Conservation (phyloP, 2,329 filamentous ascomycete genomes). For the Huntiella bhutanensis region DNA sequence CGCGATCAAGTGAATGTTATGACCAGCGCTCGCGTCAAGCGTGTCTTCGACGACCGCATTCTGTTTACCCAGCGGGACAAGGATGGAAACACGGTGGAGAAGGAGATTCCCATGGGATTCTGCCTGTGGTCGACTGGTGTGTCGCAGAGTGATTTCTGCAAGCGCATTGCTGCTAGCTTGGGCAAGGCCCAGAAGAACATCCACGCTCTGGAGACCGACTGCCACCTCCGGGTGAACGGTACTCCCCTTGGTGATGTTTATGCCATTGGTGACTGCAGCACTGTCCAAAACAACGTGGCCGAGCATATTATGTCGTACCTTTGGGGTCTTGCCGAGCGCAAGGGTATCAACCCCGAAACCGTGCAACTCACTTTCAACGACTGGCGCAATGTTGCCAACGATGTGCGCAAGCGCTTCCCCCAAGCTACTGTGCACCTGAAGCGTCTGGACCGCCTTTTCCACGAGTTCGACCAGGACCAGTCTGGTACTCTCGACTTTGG, state of each 20-base stretch:
- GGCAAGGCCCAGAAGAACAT: constrained; percentile 57
- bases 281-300: constrained; percentile 91
- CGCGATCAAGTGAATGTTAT: constrained; percentile 83
- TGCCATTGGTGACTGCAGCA: constrained; percentile 86
- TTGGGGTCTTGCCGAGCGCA: constrained; percentile 76
- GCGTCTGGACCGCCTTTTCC: constrained; percentile 78
- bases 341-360: constrained; percentile 74
- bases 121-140: constrained; percentile 97
- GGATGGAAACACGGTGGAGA: constrained; percentile 56
- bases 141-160: constrained; percentile 62
- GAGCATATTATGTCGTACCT: constrained; percentile 83
- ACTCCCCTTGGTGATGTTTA: constrained; percentile 88
- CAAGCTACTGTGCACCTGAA: constrained; percentile 75
- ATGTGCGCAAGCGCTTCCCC: constrained; percentile 76
- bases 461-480: constrained; percentile 81
- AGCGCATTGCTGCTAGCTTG: constrained; percentile 60
- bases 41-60: constrained; percentile 68
- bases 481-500: constrained; percentile 86
- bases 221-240: constrained; percentile 75
- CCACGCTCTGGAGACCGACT: constrained; percentile 85
- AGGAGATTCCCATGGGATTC: constrained; percentile 89
- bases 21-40: constrained; percentile 83
- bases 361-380: constrained; percentile 71
- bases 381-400: constrained; percentile 68
- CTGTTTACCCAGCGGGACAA: constrained; percentile 69